Conservation (phyloP, 345 rosid genomes). For the Schrenkiella parvula region DNA sequence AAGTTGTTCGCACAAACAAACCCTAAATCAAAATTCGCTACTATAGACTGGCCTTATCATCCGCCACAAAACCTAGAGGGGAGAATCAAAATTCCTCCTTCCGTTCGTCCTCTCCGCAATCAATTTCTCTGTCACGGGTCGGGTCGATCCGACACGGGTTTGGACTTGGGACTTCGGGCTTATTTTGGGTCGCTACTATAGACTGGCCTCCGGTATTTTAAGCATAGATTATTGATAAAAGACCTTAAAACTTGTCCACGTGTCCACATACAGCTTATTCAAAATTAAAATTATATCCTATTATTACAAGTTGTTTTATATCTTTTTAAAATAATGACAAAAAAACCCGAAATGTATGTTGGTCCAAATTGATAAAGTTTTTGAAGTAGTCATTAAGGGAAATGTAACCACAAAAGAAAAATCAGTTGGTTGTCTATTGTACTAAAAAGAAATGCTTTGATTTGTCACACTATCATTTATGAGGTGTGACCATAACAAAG, state of each 20-base stretch:
- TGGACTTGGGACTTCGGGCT: neutral
- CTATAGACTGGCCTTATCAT: no score
- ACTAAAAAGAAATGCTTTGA: neutral
- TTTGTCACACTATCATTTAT: neutral
- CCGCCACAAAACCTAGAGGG: neutral
- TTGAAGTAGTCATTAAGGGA: neutral
- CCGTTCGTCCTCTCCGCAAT: conserved; percentile 3
- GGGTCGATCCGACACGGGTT: neutral
- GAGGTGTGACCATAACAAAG: neutral
- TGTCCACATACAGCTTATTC: neutral
- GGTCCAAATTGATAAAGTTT: neutral
- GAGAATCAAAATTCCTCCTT: neutral
- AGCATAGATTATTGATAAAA: neutral
- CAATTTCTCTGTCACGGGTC: neutral
- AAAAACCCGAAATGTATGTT: neutral
- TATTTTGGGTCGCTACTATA: neutral
- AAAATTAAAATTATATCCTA: neutral
- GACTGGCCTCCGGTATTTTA: neutral
- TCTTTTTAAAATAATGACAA: neutral
- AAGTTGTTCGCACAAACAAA: neutral
- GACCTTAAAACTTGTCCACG: neutral
- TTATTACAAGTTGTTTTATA: neutral
- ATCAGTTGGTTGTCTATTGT: neutral
- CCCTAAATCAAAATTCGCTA: no score
- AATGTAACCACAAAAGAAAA: neutral